phyloP scores from a whole-genome alignment of 208 protist species.

The Crithidia bombi region DNA sequence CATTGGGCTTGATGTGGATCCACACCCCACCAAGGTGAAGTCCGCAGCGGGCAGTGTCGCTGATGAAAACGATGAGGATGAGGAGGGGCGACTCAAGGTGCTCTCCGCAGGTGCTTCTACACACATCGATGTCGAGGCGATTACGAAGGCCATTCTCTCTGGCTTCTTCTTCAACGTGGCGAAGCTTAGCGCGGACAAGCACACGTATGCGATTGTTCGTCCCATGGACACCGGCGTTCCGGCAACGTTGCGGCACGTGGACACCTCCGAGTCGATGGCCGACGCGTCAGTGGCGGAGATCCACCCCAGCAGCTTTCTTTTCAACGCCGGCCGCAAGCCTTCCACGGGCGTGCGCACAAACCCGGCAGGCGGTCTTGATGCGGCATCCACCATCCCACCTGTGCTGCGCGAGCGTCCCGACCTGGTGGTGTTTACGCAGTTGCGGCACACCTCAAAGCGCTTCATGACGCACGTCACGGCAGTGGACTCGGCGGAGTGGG shows the following conservation, averaged over 20 bases:
- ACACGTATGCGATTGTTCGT: constrained; percentile 75
- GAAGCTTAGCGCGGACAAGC: constrained; percentile 74
- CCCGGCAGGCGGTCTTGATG: background rate
- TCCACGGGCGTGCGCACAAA: background rate
- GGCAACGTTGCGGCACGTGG: constrained; percentile 12
- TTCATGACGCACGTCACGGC: constrained; percentile 91
- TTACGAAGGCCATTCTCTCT: constrained; percentile 78
- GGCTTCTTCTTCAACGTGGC: constrained; percentile 93
- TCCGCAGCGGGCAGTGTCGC: background rate
- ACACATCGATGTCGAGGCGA: constrained; percentile 54
- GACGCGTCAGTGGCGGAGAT: constrained; percentile 62
- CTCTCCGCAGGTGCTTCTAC: background rate
- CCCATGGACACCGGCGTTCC: constrained; percentile 65
- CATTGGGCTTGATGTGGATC: constrained; percentile 65
- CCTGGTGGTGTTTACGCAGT: constrained; percentile 86
- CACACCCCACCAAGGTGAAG: background rate
- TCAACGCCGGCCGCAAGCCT: constrained; percentile 43
- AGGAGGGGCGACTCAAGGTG: constrained; percentile 26
- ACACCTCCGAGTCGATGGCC: constrained; percentile 11
- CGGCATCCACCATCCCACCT: constrained; percentile 12
- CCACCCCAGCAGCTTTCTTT: constrained; percentile 84
- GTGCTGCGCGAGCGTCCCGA: constrained; percentile 58
- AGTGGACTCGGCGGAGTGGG: constrained; percentile 66
- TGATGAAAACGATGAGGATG: constrained; percentile 8
- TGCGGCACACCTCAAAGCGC: constrained; percentile 82